A percentile compares a stretch with the other conserved stretches of the same genome.
phyloP scores from a whole-genome alignment of 495 filamentous ascomycete species.

The Hypoxylon fragiforme region DNA sequence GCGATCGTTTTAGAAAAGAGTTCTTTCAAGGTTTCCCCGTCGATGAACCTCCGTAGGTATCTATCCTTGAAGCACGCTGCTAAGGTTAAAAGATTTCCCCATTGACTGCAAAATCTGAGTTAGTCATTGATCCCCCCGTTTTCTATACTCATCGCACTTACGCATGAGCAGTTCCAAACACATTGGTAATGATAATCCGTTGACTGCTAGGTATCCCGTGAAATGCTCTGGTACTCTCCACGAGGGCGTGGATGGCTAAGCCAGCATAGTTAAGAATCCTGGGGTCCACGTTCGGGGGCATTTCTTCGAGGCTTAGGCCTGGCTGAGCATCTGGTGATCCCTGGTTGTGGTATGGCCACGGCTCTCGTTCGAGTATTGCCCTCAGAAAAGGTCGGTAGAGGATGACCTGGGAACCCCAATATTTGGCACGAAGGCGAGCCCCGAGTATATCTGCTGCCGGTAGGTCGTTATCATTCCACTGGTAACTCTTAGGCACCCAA shows the following conservation, averaged over 20 bases:
- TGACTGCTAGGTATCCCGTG: conserved; percentile 63
- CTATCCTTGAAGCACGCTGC: conserved; percentile 72
- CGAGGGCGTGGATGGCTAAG: conserved; percentile 69
- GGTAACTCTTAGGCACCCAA: conserved; percentile 48
- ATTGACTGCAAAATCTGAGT: conserved; percentile 72
- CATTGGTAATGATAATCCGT: conserved; percentile 85
- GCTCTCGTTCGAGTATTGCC: conserved; percentile 57
- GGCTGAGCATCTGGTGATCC: conserved; percentile 30
- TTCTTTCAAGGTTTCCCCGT: conserved; percentile 50
- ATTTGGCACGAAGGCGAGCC: conserved; percentile 88
- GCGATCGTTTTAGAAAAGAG: conserved; percentile 68
- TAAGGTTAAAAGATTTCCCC: conserved; percentile 90
- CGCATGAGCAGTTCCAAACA: conserved; percentile 96
- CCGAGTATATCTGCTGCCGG: conserved; percentile 77
- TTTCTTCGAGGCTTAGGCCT: conserved; percentile 30
- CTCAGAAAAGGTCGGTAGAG: conserved; percentile 82
- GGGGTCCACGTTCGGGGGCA: conserved; percentile 42
- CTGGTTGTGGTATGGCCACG: conserved; percentile 28
- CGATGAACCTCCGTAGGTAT: conserved; percentile 56
- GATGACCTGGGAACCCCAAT: conserved; percentile 89
- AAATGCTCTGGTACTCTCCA: conserved; percentile 85
- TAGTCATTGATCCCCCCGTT: conserved; percentile 1
- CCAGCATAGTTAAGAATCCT: conserved; percentile 56
- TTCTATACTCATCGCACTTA: conserved; percentile 57
- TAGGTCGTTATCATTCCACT: conserved; percentile 68